These are phyloP conservation scores for Macrolepiota albuminosa DNA, from an alignment of 768 basidiomycete species.

Conservation along the genomic window DNA sequence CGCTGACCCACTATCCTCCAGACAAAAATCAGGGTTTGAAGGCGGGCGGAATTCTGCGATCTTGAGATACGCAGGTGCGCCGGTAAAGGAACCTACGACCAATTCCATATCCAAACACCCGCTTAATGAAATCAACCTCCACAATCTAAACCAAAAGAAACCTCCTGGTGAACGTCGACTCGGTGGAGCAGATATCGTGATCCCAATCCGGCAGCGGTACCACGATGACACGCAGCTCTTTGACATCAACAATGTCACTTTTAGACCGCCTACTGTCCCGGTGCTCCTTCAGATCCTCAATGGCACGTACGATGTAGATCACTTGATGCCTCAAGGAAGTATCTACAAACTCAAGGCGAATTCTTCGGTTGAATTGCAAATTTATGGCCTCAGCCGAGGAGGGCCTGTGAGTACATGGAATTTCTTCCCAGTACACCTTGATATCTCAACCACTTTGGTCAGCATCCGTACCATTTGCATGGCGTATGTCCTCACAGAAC, in stretches of 20 bases:
- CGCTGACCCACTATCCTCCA: constrained; percentile 8
- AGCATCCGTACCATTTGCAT: constrained; percentile 29
- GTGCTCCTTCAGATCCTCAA: constrained; percentile 4
- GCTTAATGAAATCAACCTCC: background rate
- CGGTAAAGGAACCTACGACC: background rate
- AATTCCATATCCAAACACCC: background rate
- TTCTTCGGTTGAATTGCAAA: constrained; percentile 21
- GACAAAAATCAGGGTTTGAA: background rate
- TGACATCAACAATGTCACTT: constrained; percentile 1
- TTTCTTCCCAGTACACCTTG: constrained; percentile 2
- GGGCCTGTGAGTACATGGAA: constrained; percentile 5
- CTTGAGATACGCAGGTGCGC: background rate
- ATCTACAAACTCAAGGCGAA: constrained; percentile 1
- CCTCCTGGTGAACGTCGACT: background rate
- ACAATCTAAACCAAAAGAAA: background rate
- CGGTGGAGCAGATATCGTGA: background rate
- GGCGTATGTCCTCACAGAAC: constrained; percentile 17
- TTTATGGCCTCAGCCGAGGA: background rate
- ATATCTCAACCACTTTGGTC: background rate
- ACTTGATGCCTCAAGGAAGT: constrained; percentile 1
- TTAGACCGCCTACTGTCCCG: background rate
- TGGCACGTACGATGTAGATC: background rate
- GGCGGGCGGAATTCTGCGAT: constrained; percentile 1
- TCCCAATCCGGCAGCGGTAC: constrained; percentile 1
- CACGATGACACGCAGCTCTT: background rate